Percentiles rank a stretch among this genome's conserved stretches.
Conservation (phyloP, 2,329 filamentous ascomycete genomes). For the Neopestalotiopsis clavispora region DNA sequence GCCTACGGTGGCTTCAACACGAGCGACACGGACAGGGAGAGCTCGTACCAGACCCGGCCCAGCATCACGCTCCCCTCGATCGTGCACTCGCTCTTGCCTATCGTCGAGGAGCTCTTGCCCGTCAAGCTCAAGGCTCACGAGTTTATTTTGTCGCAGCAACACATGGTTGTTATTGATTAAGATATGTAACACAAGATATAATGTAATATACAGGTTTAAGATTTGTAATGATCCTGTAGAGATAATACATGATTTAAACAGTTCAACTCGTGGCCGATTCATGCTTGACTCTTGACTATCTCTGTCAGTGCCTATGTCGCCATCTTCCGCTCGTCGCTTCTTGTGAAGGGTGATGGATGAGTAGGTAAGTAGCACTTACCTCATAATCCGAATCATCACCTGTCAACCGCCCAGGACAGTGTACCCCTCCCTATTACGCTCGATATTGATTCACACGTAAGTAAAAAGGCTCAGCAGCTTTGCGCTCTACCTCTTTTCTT, state of each 20-base stretch:
- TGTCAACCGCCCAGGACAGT: too few relatives aligned
- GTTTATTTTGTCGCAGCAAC: constrained; percentile 9
- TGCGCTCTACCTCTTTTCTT: too few relatives aligned
- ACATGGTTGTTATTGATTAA: constrained; percentile 36
- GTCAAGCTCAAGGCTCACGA: constrained; percentile 2
- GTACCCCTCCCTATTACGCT: too few relatives aligned
- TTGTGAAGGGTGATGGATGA: too few relatives aligned
- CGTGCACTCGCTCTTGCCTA: not conserved
- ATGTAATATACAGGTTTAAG: constrained; percentile 7
- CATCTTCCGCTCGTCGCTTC: too few relatives aligned
- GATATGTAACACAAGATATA: not conserved
- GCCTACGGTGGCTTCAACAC: constrained; percentile 40
- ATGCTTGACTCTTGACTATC: not conserved
- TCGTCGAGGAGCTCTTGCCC: not conserved
- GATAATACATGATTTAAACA: not conserved
- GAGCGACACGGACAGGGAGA: constrained; percentile 18
- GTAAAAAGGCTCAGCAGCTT: too few relatives aligned
- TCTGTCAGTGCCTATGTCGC: not conserved
- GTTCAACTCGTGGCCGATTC: not conserved
- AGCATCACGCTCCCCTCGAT: constrained; percentile 9
- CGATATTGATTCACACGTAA: too few relatives aligned
- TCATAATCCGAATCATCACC: too few relatives aligned
- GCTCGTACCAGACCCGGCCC: constrained; percentile 16
- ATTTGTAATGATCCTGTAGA: not conserved
- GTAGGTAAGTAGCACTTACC: too few relatives aligned